Evolutionary conservation across 2,329 filamentous ascomycete species (phyloP).

Genomic region (Hypoxylon sp.): DNA sequence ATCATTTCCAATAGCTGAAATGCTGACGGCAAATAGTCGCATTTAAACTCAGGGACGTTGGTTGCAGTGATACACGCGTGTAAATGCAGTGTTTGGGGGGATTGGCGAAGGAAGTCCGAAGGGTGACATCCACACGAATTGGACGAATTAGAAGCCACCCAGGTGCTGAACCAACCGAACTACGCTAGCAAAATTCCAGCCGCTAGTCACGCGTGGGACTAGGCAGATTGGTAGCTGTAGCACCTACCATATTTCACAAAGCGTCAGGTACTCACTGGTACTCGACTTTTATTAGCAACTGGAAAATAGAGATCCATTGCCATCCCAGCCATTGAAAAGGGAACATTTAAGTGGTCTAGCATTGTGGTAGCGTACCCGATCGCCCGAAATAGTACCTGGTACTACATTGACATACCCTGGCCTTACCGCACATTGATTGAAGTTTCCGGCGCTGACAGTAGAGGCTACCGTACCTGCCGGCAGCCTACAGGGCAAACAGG

Average conservation of each 20-base stretch:
- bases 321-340: constrained; percentile 26
- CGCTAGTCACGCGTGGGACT: constrained; percentile 3
- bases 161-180: not conserved
- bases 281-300: constrained; percentile 20
- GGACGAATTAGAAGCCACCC: not conserved
- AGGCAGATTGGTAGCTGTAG: not conserved
- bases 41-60: constrained; percentile 11
- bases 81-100: constrained; percentile 9
- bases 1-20: constrained; percentile 19
- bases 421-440: constrained; percentile 12
- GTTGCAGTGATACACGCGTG: constrained; percentile 9
- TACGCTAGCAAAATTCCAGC: constrained; percentile 13
- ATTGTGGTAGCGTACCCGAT: constrained; percentile 23
- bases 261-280: constrained; percentile 10
- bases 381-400: constrained; percentile 34
- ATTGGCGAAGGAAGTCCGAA: constrained; percentile 29
- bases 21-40: constrained; percentile 29
- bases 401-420: constrained; percentile 6
- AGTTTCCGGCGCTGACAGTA: constrained; percentile 9
- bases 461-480: constrained; percentile 23
- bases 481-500: constrained; percentile 18
- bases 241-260: constrained; percentile 8
- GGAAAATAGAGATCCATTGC: constrained; percentile 1
- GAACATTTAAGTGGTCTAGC: constrained; percentile 2
- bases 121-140: constrained; percentile 13